phyloP scores from a whole-genome alignment of 768 basidiomycete species.

The Amanita fuliginea region DNA sequence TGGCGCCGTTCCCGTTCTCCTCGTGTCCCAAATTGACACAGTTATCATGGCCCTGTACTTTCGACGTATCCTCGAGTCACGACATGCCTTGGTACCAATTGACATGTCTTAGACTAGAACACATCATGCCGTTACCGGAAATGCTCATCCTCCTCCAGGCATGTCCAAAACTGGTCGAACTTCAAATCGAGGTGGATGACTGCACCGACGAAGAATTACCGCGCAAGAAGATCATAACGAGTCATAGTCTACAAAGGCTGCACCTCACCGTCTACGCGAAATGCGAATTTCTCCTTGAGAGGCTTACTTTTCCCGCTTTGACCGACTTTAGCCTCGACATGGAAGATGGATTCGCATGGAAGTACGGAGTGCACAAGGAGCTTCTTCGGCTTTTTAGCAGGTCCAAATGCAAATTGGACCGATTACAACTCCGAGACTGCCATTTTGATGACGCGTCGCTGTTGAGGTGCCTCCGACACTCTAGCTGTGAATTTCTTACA shows the following conservation, averaged over 20 bases:
- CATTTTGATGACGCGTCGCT: not conserved
- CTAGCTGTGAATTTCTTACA: not conserved
- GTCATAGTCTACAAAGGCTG: not conserved
- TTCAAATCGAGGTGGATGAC: not conserved
- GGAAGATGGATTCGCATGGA: not conserved
- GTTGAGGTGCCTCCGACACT: not conserved
- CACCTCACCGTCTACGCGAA: not conserved
- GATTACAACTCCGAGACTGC: not conserved
- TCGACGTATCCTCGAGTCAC: not conserved
- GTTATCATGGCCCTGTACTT: not conserved
- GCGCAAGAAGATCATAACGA: not conserved
- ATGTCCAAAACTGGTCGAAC: not conserved
- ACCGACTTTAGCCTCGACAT: not conserved
- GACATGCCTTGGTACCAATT: not conserved
- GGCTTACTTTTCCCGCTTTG: not conserved
- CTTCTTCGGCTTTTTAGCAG: not conserved
- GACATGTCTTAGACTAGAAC: not conserved
- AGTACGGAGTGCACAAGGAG: not conserved
- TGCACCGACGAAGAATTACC: not conserved
- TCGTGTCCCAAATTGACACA: not conserved
- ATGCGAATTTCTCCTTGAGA: not conserved
- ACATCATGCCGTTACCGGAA: not conserved
- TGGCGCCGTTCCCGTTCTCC: not conserved
- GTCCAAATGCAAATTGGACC: conserved; percentile 4
- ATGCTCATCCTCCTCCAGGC: not conserved